These are phyloP conservation scores for Monosporozyma unispora DNA, from an alignment of 805 yeast genomes.

Conservation along the genomic window DNA sequence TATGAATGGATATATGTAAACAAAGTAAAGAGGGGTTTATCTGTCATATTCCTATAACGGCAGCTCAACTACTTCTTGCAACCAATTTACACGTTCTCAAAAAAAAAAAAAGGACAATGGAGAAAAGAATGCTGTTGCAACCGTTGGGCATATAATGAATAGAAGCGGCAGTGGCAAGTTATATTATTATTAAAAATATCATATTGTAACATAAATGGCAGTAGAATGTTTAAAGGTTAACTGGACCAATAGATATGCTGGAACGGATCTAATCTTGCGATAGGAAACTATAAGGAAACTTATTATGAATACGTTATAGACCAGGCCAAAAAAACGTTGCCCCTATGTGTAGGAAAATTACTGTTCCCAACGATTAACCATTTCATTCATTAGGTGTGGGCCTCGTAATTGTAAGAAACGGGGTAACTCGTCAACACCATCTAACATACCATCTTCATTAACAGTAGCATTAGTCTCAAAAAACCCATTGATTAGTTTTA, in stretches of 20 bases:
- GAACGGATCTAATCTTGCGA: too few species aligned
- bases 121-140: not conserved
- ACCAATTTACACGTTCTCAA: not conserved
- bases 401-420: conserved; percentile 36
- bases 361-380: conserved; percentile 65
- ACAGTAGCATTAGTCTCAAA: conserved; percentile 29
- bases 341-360: not conserved
- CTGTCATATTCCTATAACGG: not conserved
- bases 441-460: conserved; percentile 36
- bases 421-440: conserved; percentile 45
- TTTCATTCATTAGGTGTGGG: conserved; percentile 49
- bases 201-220: not conserved
- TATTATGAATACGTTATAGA: not conserved
- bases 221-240: too few species aligned
- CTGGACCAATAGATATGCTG: too few species aligned
- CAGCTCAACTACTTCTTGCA: not conserved
- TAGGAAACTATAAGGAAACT: too few species aligned
- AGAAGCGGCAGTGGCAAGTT: too few species aligned
- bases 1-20: not conserved
- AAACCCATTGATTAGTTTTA: conserved; percentile 43
- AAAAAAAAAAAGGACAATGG: not conserved
- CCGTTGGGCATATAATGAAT: not conserved
- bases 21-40: not conserved
- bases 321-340: too few species aligned
- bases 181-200: too few species aligned